Base-by-base conservation (phyloP, 176 grass and related monocot species). In the Ensete ventricosum region DNA sequence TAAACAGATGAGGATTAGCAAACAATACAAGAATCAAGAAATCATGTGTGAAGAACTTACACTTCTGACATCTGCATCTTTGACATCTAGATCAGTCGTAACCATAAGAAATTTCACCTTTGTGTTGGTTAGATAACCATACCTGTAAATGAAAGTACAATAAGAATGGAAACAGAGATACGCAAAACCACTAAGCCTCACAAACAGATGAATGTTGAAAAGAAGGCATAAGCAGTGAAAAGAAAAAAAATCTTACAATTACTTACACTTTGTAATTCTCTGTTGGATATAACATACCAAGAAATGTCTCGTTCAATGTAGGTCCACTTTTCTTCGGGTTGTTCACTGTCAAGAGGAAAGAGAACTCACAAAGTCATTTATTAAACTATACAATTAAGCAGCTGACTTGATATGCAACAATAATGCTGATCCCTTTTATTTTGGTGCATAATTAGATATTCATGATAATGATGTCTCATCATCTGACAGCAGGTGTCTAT, bases 261-360 rank as follows among this genome's bases (percentile, higher is more conserved):
- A 80, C 90, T 90, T 85, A 98, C 94, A 91, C 94, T 93, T 91
- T 98, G 64, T 98, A 98, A 76, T 98, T 98, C 78, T 98, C 94
- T 51, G 94, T 87, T 2, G 88, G 90, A 79, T 98, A 98, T 52
- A 98, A 80, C 73, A 98, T 90, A 72, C 94, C 90, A 81, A 98
- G 80, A 82, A 91, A 98, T 53, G 94, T 85, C 77, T 97, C 93
- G 23, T 97, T 97, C 73, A 97, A 78, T 55, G 88, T 90, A 52
- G 93, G 84, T 1, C 87, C 90, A 9, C 84, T 93, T 87, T 84
- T 93, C 83, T 88, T 97, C 77, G 93, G 90, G 78, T 97, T 96
- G 84, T 87, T 90, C 52, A 96, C 93, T 92, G 87, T 26, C 64
- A 90, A 83, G 23, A 54, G 16, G 82, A 80, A 54, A 67, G 78